These are phyloP conservation scores for Phialocephala sp. DNA, from an alignment of 2,329 filamentous ascomycete species.

Conservation along the genomic window DNA sequence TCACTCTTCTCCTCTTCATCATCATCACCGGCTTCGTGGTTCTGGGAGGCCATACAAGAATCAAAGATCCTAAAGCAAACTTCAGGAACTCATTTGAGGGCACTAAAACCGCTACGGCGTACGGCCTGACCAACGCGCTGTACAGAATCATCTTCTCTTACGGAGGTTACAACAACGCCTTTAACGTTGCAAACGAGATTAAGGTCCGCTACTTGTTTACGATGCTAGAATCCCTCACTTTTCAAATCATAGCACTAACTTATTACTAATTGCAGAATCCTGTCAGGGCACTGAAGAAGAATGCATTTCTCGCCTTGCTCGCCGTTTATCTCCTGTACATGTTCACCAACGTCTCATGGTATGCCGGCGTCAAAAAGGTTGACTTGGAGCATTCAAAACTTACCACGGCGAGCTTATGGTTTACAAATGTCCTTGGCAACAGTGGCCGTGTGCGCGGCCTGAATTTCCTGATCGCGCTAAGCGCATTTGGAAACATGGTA, in stretches of 20 bases:
- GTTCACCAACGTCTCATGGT: slow-evolving; percentile 65
- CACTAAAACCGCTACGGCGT: slow-evolving; percentile 46
- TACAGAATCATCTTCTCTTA: slow-evolving; percentile 65
- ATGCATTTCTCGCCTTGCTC: slow-evolving; percentile 54
- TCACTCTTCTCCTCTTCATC: slow-evolving; percentile 66
- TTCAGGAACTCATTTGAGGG: slow-evolving; percentile 61
- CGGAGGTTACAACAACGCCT: slow-evolving; percentile 62
- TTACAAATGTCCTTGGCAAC: slow-evolving; percentile 58
- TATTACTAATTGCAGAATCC: slow-evolving; percentile 52
- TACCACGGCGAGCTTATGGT: slow-evolving; percentile 48
- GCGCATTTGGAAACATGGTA: slow-evolving; percentile 55
- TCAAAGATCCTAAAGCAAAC: slow-evolving; percentile 58
- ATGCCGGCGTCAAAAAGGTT: slow-evolving; percentile 59
- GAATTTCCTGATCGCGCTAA: slow-evolving; percentile 53
- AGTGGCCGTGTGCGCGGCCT: slow-evolving; percentile 51
- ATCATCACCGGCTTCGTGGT: slow-evolving; percentile 66
- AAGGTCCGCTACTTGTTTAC: slow-evolving; percentile 40
- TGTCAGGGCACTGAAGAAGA: slow-evolving; percentile 56
- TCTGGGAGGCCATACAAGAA: slow-evolving; percentile 58
- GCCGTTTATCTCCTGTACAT: slow-evolving; percentile 60
- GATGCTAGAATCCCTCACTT: not conserved
- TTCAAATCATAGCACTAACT: not conserved
- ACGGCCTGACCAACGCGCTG: slow-evolving; percentile 60
- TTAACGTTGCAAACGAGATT: slow-evolving; percentile 66
- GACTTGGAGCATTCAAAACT: slow-evolving; percentile 58